Evolutionary conservation across 139 green algal genomes (phyloP).

Genomic region (Pleodorina starrii): DNA sequence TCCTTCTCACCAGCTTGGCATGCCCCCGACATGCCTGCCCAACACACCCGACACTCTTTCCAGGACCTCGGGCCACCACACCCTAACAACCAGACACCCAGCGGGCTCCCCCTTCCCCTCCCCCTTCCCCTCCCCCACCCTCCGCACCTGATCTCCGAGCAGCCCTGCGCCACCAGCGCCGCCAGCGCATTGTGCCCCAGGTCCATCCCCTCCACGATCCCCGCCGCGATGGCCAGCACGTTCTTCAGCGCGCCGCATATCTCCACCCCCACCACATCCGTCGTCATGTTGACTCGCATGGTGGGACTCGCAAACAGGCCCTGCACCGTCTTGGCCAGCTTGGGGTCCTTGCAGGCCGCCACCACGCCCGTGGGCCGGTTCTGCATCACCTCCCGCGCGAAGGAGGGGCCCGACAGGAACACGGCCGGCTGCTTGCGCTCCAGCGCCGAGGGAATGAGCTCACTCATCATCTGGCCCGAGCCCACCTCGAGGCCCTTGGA

Average conservation of each 20-base stretch:
- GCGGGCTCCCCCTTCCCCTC: neutral
- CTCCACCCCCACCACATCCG: conserved; percentile 97
- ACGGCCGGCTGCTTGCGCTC: conserved; percentile 87
- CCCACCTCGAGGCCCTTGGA: conserved; percentile 91
- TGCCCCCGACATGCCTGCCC: too few relatives aligned
- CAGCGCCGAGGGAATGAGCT: conserved; percentile 92
- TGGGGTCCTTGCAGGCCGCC: conserved; percentile 81
- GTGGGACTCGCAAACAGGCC: conserved; percentile 89
- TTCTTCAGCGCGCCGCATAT: conserved; percentile 99
- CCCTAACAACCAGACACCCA: too few relatives aligned
- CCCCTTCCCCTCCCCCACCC: neutral
- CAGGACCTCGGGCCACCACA: too few relatives aligned
- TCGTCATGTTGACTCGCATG: conserved; percentile 96
- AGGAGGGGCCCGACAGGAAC: conserved; percentile 95
- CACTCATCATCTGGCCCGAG: conserved; percentile 91
- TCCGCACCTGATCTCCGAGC: conserved; percentile 70
- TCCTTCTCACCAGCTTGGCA: too few relatives aligned
- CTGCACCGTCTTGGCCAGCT: conserved; percentile 66
- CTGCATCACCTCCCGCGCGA: conserved; percentile 94
- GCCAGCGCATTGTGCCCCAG: conserved; percentile 98
- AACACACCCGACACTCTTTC: too few relatives aligned
- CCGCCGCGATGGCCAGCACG: conserved; percentile 97
- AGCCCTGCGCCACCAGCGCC: conserved; percentile 86
- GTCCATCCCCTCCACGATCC: conserved; percentile 97
- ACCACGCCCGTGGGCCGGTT: conserved; percentile 88